Evolutionary conservation across 1,284 basidiomycete genomes (phyloP), one percentile per base, ranked within the genome.

Genomic region (Hemileia vastatrix): DNA sequence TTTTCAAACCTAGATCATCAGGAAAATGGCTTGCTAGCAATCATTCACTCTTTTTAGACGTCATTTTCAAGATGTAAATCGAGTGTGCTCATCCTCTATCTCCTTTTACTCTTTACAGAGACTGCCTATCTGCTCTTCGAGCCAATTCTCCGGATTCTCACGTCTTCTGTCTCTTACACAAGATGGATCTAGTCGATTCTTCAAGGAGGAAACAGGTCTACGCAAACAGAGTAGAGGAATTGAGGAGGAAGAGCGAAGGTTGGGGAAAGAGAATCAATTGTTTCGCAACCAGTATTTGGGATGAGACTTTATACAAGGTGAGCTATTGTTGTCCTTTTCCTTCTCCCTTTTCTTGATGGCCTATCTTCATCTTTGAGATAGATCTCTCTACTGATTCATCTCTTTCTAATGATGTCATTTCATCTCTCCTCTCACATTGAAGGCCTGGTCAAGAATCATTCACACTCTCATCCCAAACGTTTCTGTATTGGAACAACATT

Each of bases 391-490:
- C 11, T 19, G 24, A 24, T 33, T 27, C 40, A 36, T 11, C 43
- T 45, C 40, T 31, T 51, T 11, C 49, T 58, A 33, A 15, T 52
- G n/a, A 21, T 50, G n/a, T 45, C 40, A 21, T 15, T 51, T 57
- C 23, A 18, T 40, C 43, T 31, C 21, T 6, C 6, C 1, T 51
- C 55, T 15, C 5, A n/a, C n/a, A 24, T 18, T 51, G 32, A 67
- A 95, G 88, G 94, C 95, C 9, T 98, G 94, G 95, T 97, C 94
- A 23, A 84, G 85, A 66, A 95, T 98, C 67, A 90, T 98, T 6
- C 91, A 96, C 72, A 91, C 90, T 6, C 82, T 97, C 66, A 95
- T 98, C 63, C 94, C 95, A 1, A 95, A 96, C 68, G 87, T 91
- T 32, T 79, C 84, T n/a, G 84, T 89, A 36, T 84, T 98, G 40